Evolutionary conservation across 1,284 basidiomycete species (phyloP), one percentile per base, ranked within the genome.

Genomic region (Polyporus tsugae): DNA sequence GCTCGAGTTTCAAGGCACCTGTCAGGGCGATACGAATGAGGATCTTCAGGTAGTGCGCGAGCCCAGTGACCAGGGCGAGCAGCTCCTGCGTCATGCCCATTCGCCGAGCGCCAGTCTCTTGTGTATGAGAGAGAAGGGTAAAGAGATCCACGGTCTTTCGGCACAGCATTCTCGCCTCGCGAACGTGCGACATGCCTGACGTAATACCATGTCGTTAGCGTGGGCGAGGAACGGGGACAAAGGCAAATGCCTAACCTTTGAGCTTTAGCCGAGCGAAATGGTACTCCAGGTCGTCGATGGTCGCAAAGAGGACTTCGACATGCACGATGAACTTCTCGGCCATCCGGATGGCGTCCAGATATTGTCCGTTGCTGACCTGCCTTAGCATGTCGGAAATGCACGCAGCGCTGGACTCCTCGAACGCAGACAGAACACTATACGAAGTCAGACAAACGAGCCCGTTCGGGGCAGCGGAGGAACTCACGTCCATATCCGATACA

Each of bases 41-140:
- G 79, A 99, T 99, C 85, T 99, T 99, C 79, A 99, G 91, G 81
- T 99, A 99, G 81, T 99, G 97, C 4, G 97, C 97, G 38, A 99
- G 87, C 42, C 98, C 97, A 0, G 98, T 99, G 66, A 99, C 97
- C 60, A 99, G 91, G n/a, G 96, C 95, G 42, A 99, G 89, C 9
- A 99, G 85, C 76, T 99, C 97, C 81, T 98, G 95, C 22, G 97
- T 98, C 91, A 99, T 98, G 70, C 94, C 94, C 91, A 96, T 95
- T 75, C 95, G 85, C 65, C 93, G 89, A 11, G 94, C 89, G 46
- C 94, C 95, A 0, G 94, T 95, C 80, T 97, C 95, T 81, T 97
- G 96, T 17, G 95, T 96, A 80, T 98, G 96, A n/a, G 96, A 97
- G 60, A 99, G 86, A 58, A 99, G 86, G 7, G 96, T 98, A 83